Percentiles rank a stretch among this genome's conserved stretches.
Conservation (phyloP, 2,329 filamentous ascomycete genomes). For the Fusarium sp. region DNA sequence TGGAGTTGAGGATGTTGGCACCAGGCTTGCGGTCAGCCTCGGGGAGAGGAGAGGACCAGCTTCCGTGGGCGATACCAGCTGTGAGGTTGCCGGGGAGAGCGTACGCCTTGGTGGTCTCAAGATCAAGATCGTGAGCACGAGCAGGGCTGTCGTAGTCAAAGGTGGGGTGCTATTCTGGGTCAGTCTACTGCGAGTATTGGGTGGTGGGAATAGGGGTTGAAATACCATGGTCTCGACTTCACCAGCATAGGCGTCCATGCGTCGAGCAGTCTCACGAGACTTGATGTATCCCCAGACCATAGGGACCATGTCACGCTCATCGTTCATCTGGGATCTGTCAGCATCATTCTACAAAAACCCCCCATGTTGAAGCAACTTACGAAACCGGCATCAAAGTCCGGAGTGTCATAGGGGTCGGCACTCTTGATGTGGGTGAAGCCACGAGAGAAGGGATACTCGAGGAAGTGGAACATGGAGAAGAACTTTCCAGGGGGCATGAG, state of each 20-base stretch:
- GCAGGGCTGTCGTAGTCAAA: constrained; percentile 76
- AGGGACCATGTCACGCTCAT: constrained; percentile 83
- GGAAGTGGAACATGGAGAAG: constrained; percentile 86
- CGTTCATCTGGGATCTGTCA: constrained; percentile 67
- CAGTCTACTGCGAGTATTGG: neutral
- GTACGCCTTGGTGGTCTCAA: constrained; percentile 78
- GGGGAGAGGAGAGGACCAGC: constrained; percentile 70
- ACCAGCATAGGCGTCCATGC: constrained; percentile 80
- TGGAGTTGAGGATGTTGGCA: constrained; percentile 66
- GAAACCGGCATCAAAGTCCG: constrained; percentile 83
- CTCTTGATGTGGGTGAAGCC: constrained; percentile 75
- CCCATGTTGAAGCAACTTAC: neutral
- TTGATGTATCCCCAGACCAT: constrained; percentile 90
- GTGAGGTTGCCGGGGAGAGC: constrained; percentile 76
- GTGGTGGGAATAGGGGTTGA: constrained; percentile 28
- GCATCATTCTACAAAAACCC: rapidly evolving
- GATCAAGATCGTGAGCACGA: constrained; percentile 75
- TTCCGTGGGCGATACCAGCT: constrained; percentile 76
- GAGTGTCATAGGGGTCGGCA: constrained; percentile 76
- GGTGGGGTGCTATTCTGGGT: constrained; percentile 65
- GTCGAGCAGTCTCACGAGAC: constrained; percentile 79
- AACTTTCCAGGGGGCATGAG: constrained; percentile 77
- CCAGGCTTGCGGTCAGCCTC: constrained; percentile 61
- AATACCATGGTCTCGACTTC: constrained; percentile 67
- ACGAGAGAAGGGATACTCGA: constrained; percentile 80